A percentile compares a stretch with the other conserved stretches of the same genome.
Evolutionary conservation across 257 asterid species (phyloP).

Genomic region (Nicotiana noctiflora): DNA sequence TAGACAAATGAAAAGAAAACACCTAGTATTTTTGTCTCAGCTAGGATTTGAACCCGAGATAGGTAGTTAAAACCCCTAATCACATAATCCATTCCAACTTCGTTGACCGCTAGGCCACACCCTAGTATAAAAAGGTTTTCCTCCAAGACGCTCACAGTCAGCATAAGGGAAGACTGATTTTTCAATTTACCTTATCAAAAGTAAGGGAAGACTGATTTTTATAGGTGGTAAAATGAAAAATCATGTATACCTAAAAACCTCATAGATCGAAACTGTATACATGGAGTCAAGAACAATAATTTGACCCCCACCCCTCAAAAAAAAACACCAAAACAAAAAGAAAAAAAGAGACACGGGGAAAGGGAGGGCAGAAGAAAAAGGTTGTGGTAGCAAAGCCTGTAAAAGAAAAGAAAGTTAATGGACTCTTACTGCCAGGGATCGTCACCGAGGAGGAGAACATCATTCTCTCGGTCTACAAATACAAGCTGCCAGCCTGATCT

Average conservation of each 20-base stretch:
- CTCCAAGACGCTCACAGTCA: neutral
- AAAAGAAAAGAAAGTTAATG: neutral
- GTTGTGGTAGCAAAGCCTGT: neutral
- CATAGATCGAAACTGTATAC: neutral
- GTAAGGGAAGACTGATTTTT: no score
- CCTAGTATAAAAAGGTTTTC: neutral
- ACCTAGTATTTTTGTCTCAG: neutral
- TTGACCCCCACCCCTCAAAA: neutral
- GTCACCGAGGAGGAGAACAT: conserved; percentile 95
- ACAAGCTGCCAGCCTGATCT: conserved; percentile 99
- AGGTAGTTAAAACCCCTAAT: no score
- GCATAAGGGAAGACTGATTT: neutral
- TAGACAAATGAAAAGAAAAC: neutral
- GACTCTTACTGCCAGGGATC: conserved; percentile 97
- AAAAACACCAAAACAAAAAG: no score
- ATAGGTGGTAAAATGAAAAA: neutral
- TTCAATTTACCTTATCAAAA: no score
- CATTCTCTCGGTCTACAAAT: conserved; percentile 96
- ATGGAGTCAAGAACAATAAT: neutral
- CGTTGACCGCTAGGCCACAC: neutral
- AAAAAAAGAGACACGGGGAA: no score
- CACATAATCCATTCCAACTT: neutral
- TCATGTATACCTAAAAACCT: neutral
- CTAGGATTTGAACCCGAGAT: neutral
- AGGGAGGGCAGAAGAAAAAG: neutral